Conservation (phyloP, 2,329 filamentous ascomycete genomes). For the Gnomoniopsis sp. region DNA sequence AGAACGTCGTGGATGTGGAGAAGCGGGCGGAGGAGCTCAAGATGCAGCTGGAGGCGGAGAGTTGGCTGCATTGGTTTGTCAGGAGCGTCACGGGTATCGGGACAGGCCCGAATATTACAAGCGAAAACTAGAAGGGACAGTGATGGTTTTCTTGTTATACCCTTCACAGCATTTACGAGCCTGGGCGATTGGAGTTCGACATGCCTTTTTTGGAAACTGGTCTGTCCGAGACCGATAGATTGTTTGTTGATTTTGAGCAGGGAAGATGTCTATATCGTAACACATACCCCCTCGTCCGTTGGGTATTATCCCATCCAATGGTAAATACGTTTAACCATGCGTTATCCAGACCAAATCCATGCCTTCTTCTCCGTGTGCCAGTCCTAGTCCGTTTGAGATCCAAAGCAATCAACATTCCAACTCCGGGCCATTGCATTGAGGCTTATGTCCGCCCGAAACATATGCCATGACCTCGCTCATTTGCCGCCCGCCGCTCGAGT, state of each 20-base stretch:
- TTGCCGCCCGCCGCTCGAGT: no score
- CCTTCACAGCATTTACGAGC: conserved; percentile 4
- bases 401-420: not conserved
- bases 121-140: conserved; percentile 8
- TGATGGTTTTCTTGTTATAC: not conserved
- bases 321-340: not conserved
- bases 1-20: conserved; percentile 71
- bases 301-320: not conserved
- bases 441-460: no score
- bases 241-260: conserved; percentile 3
- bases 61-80: conserved; percentile 62
- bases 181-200: conserved; percentile 13
- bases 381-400: not conserved
- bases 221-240: not conserved
- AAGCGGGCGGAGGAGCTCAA: conserved; percentile 60
- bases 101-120: conserved; percentile 55
- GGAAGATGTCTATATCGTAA: conserved; percentile 16
- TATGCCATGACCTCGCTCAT: no score
- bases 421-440: not conserved
- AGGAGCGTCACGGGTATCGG: conserved; percentile 59
- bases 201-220: not conserved
- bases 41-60: conserved; percentile 58
- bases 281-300: conserved; percentile 7
- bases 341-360: not conserved
- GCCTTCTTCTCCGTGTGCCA: not conserved